Evolutionary conservation across 108 stramenopile genomes (phyloP).

Genomic region (Cyclostephanos tholiformis): DNA sequence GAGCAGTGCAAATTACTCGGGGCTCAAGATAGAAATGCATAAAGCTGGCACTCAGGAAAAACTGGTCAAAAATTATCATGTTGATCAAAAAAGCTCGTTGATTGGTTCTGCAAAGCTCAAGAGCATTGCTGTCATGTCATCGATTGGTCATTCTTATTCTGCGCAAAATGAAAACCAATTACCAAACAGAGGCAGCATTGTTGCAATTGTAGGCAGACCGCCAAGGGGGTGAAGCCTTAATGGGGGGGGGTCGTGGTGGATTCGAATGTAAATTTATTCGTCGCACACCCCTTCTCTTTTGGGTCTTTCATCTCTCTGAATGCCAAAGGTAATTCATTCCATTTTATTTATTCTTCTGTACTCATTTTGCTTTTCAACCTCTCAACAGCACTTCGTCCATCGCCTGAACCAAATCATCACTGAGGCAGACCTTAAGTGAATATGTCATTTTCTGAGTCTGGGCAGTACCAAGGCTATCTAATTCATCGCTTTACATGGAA

Average conservation of each 20-base stretch:
- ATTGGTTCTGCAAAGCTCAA: not conserved
- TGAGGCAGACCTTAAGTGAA: too few relatives aligned
- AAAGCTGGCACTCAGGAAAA: not conserved
- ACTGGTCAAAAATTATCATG: not conserved
- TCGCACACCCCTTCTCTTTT: too few relatives aligned
- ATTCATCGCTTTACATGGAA: too few relatives aligned
- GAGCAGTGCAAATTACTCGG: not conserved
- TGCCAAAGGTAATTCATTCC: too few relatives aligned
- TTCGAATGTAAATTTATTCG: not conserved
- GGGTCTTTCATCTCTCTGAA: too few relatives aligned
- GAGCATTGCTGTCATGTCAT: not conserved
- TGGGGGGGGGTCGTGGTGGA: not conserved
- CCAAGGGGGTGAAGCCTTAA: not conserved
- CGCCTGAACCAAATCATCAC: too few relatives aligned
- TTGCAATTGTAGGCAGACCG: not conserved
- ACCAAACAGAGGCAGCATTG: not conserved
- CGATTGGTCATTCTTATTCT: not conserved
- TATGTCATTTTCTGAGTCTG: too few relatives aligned
- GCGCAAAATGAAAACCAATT: not conserved
- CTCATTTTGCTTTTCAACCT: too few relatives aligned
- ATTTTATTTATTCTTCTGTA: too few relatives aligned
- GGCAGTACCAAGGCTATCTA: too few relatives aligned
- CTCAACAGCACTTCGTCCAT: too few relatives aligned
- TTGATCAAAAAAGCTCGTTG: not conserved
- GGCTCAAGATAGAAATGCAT: not conserved